Conservation (phyloP, 2,329 filamentous ascomycete genomes). For the Colletotrichum tanaceti region DNA sequence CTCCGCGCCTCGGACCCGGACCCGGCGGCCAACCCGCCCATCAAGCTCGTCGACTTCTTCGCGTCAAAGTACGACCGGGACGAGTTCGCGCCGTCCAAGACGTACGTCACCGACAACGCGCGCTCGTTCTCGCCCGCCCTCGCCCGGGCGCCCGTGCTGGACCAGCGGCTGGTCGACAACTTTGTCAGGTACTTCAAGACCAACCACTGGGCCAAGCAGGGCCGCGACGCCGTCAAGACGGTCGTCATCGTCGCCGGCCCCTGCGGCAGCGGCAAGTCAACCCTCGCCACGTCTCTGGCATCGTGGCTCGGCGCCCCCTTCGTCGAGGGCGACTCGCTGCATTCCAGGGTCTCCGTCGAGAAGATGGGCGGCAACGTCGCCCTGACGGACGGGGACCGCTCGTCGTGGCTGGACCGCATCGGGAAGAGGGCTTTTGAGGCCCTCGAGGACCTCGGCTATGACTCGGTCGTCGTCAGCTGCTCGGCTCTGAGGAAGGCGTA, state of each 20-base stretch:
- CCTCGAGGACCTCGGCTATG: slow-evolving; percentile 45
- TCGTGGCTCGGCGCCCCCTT: slow-evolving; percentile 47
- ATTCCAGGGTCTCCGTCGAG: slow-evolving; percentile 48
- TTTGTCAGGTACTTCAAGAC: slow-evolving; percentile 51
- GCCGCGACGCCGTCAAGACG: slow-evolving; percentile 40
- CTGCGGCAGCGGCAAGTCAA: slow-evolving; percentile 56
- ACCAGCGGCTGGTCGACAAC: slow-evolving; percentile 50
- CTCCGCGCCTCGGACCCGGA: slow-evolving; percentile 58
- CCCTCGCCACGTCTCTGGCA: slow-evolving; percentile 49
- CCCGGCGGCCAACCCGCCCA: slow-evolving; percentile 59
- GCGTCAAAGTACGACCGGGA: slow-evolving; percentile 50
- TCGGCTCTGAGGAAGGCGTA: slow-evolving; percentile 52
- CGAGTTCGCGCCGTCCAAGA: slow-evolving; percentile 58
- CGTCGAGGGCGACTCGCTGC: slow-evolving; percentile 56
- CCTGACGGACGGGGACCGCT: slow-evolving; percentile 49
- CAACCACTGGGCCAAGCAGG: slow-evolving; percentile 54
- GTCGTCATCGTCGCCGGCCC: slow-evolving; percentile 53
- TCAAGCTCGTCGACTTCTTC: slow-evolving; percentile 67
- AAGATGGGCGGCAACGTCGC: slow-evolving; percentile 48
- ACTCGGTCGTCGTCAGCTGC: slow-evolving; percentile 52
- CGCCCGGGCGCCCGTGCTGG: slow-evolving; percentile 51
- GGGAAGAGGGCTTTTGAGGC: slow-evolving; percentile 43
- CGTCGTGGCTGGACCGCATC: slow-evolving; percentile 48
- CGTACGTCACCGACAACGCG: slow-evolving; percentile 53
- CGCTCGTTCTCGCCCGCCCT: slow-evolving; percentile 58